phyloP scores from a whole-genome alignment of 768 basidiomycete genomes.

The Pulveroboletus sp. region DNA sequence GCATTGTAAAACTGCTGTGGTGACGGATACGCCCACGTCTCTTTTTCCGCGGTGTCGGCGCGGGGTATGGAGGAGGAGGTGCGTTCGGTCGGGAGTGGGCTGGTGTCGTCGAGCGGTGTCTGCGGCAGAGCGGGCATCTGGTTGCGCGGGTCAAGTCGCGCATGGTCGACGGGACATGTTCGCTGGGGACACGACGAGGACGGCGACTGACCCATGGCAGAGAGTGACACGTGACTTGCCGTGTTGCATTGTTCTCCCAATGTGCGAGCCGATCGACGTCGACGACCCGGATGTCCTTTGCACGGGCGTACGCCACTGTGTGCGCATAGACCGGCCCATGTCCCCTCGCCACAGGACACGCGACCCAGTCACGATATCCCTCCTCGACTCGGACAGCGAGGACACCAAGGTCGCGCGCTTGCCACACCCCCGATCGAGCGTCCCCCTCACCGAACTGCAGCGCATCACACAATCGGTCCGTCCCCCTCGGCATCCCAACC shows the following conservation, averaged over 20 bases:
- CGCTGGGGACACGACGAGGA: constrained; percentile 30
- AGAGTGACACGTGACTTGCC: constrained; percentile 10
- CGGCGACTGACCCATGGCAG: constrained; percentile 17
- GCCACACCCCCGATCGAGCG: neutral
- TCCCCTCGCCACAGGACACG: constrained; percentile 16
- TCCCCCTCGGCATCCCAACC: neutral
- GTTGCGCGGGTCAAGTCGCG: constrained; percentile 65
- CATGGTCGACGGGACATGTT: constrained; percentile 64
- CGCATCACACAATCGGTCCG: constrained; percentile 22
- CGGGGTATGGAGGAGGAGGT: constrained; percentile 86
- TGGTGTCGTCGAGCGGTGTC: constrained; percentile 50
- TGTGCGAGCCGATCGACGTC: constrained; percentile 28
- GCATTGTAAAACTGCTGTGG: constrained; percentile 99
- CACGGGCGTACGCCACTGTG: constrained; percentile 15
- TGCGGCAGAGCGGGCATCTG: constrained; percentile 88
- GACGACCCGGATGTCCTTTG: constrained; percentile 22
- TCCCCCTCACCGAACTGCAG: constrained; percentile 21
- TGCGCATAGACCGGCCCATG: constrained; percentile 13
- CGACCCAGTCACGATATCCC: constrained; percentile 8
- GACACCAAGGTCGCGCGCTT: neutral
- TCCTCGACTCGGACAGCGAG: constrained; percentile 18
- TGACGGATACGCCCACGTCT: constrained; percentile 91
- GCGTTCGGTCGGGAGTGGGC: constrained; percentile 69
- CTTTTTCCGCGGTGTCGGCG: constrained; percentile 28
- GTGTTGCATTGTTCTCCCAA: neutral